A percentile compares a stretch with the other conserved stretches of the same genome.
Evolutionary conservation across 2,329 filamentous ascomycete species (phyloP).

Genomic region (Fusarium avenaceum): DNA sequence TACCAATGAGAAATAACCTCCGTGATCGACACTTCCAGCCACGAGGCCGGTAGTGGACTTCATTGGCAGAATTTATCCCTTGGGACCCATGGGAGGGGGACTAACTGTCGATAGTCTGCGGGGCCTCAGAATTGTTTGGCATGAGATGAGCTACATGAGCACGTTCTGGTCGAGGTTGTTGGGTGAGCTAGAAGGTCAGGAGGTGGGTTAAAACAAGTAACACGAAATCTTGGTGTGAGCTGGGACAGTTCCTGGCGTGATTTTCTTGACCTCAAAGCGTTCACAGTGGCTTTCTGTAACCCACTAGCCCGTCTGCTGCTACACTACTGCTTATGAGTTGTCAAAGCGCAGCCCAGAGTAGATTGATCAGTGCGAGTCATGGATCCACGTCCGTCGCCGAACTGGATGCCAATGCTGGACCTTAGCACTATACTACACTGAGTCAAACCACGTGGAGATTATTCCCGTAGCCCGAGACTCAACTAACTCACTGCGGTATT

Average conservation of each 20-base stretch:
- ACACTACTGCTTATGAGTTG: neutral
- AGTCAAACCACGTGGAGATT: too few species aligned
- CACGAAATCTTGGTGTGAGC: neutral
- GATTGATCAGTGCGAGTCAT: neutral
- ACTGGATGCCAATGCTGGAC: neutral
- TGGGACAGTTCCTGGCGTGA: too few species aligned
- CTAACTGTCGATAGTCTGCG: neutral
- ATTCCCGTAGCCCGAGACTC: too few species aligned
- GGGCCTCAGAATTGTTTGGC: neutral
- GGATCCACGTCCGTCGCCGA: neutral
- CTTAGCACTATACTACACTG: neutral
- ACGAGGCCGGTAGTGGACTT: neutral
- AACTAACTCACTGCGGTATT: neutral
- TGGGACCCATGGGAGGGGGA: neutral
- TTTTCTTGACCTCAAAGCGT: neutral
- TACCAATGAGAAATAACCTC: neutral
- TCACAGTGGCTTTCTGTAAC: neutral
- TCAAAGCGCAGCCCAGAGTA: neutral
- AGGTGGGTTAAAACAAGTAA: neutral
- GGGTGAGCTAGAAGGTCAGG: neutral
- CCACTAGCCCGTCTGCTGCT: neutral
- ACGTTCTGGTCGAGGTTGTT: neutral
- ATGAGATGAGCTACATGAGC: neutral
- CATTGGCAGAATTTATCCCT: neutral
- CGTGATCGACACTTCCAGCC: neutral